phyloP scores from a whole-genome alignment of 768 basidiomycete genomes.

The Tephrocybe sp. region DNA sequence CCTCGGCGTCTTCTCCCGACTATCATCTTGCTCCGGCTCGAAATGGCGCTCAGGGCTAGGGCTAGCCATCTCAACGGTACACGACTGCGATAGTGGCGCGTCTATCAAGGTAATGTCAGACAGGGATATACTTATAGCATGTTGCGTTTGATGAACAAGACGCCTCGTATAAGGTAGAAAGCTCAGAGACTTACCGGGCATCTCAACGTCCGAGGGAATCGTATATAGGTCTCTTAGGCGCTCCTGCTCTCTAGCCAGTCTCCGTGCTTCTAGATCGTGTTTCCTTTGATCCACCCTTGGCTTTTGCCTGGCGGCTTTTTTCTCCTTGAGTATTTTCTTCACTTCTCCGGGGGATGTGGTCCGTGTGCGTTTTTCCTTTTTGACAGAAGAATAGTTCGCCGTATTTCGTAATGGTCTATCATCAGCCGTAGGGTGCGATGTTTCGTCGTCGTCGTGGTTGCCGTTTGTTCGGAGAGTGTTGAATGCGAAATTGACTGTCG shows the following conservation, averaged over 20 bases:
- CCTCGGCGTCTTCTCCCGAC: conserved; percentile 11
- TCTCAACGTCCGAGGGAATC: conserved; percentile 30
- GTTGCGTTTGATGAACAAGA: background rate
- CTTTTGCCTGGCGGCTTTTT: conserved; percentile 38
- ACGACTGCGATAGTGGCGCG: conserved; percentile 5
- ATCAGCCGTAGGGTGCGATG: conserved; percentile 23
- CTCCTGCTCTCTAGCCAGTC: conserved; percentile 33
- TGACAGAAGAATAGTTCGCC: conserved; percentile 29
- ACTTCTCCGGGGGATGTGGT: conserved; percentile 47
- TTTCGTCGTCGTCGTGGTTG: conserved; percentile 24
- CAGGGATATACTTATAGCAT: background rate
- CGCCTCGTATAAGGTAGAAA: background rate
- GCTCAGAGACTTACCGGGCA: conserved; percentile 15
- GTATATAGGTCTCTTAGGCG: conserved; percentile 42
- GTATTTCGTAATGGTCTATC: conserved; percentile 32
- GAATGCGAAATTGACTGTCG: conserved; percentile 33
- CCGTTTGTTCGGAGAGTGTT: conserved; percentile 32
- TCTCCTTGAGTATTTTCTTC: conserved; percentile 32
- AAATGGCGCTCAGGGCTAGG: conserved; percentile 8
- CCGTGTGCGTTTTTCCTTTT: conserved; percentile 48
- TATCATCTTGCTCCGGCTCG: conserved; percentile 4
- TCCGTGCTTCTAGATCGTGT: conserved; percentile 35
- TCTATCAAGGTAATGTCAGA: conserved; percentile 3
- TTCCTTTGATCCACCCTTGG: conserved; percentile 42
- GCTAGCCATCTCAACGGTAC: conserved; percentile 16